Evolutionary conservation across 2,329 filamentous ascomycete species (phyloP).

Genomic region (Trichoderma afroharzianum): DNA sequence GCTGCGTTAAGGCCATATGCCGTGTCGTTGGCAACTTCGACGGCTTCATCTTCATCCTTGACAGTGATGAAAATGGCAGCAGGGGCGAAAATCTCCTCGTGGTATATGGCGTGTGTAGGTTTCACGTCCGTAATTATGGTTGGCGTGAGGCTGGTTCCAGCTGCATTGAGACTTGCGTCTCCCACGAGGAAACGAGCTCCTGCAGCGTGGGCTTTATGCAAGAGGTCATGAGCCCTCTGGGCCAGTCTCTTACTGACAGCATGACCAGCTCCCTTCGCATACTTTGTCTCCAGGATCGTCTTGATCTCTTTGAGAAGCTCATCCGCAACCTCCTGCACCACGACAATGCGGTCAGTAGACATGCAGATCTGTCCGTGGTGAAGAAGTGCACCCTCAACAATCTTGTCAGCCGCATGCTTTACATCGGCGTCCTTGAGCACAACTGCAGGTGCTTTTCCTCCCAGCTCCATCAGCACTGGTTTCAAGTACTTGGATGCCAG

Average conservation of each 20-base stretch:
- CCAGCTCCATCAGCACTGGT: constrained; percentile 45
- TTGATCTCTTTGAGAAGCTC: background rate
- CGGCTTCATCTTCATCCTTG: constrained; percentile 61
- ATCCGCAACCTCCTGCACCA: constrained; percentile 19
- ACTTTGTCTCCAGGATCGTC: background rate
- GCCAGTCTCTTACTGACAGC: background rate
- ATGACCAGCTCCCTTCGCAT: background rate
- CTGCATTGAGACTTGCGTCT: constrained; percentile 19
- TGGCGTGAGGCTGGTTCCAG: constrained; percentile 34
- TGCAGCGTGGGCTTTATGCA: constrained; percentile 58
- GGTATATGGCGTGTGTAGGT: constrained; percentile 62
- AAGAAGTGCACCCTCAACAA: constrained; percentile 23
- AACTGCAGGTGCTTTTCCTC: constrained; percentile 43
- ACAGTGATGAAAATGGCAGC: constrained; percentile 63
- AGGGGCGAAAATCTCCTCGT: constrained; percentile 70
- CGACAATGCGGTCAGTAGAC: constrained; percentile 60
- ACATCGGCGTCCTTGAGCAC: constrained; percentile 45
- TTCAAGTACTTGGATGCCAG: constrained; percentile 40
- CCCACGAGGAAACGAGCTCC: constrained; percentile 51
- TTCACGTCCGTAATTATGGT: constrained; percentile 60
- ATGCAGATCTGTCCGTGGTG: constrained; percentile 66
- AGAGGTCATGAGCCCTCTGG: background rate
- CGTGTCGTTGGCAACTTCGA: constrained; percentile 73
- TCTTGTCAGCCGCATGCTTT: constrained; percentile 34
- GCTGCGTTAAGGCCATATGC: constrained; percentile 68